Evolutionary conservation across 306 rosid genomes (phyloP), one percentile per base, ranked within the genome.

Genomic region (Pachyrhizus erosus): DNA sequence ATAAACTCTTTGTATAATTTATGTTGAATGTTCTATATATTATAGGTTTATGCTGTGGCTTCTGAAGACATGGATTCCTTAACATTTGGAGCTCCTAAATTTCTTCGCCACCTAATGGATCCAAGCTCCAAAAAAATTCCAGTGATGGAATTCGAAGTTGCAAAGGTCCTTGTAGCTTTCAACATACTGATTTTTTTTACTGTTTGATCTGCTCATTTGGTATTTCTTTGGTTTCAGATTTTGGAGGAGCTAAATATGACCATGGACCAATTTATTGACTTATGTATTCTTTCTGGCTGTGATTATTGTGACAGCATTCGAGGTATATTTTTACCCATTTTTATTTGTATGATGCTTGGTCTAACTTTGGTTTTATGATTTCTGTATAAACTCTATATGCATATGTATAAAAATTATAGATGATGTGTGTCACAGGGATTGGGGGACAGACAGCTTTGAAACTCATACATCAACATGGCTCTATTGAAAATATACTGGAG

Each of bases 21-120:
- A 31, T 64, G 37, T 64, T 26, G 67, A 79, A 58, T 4, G 46
- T 69, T 73, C 75, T 64, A 39, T 83, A 9, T 65, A 58, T 74
- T 77, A 40, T 82, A 96, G 99, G 99, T 88, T 78, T 96, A 89
- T 87, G 99, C 91, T 9, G 99, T 93, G 86, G 99, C 99, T 70
- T 96, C 99, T 51, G 98, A 96, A 88, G 99, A 96, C 74, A 96
- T 96, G 99, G 99, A 96, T 88, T 96, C 98, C 23, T 82, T 93
- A 62, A 93, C 99, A 3, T 93, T 96, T 89, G 99, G 99, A 85
- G 94, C 98, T 80, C 93, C 97, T 37, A 92, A 68, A 68, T 96
- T 96, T 88, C 98, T 95, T 84, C 97, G 99, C 52, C 99, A 96
- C 83, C 86, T 96, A 81, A 93, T 96, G 99, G 98, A 96, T 85